Conservation (phyloP, 208 protist species). For the Trypanosoma vivax region DNA sequence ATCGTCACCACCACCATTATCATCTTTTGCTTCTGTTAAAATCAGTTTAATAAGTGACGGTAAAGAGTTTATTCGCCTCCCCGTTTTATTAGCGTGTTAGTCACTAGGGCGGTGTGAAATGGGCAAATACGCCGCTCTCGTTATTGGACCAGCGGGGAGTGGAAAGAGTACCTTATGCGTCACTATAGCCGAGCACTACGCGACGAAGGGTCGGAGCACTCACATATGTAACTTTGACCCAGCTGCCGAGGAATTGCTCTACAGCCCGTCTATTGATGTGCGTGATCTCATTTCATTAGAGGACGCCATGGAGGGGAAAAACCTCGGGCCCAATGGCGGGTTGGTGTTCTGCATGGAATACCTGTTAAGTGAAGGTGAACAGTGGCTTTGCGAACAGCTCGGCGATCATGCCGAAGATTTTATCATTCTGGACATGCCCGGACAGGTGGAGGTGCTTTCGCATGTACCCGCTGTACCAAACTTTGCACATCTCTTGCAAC, state of each 20-base stretch:
- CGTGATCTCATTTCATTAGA: conserved; percentile 93
- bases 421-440: conserved; percentile 98
- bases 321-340: conserved; percentile 98
- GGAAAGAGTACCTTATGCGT: conserved; percentile 90
- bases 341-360: conserved; percentile 99
- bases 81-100: background rate
- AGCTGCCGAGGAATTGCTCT: conserved; percentile 91
- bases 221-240: conserved; percentile 98
- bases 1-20: too few species aligned
- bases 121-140: conserved; percentile 87
- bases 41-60: too few species aligned
- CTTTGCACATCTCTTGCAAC: conserved; percentile 77
- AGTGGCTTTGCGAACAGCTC: conserved; percentile 94
- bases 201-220: conserved; percentile 73
- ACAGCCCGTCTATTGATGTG: conserved; percentile 91
- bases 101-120: conserved; percentile 21
- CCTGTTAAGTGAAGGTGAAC: conserved; percentile 85
- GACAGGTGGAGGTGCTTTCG: conserved; percentile 99
- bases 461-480: conserved; percentile 90
- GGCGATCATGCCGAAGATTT: conserved; percentile 93
- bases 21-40: too few species aligned
- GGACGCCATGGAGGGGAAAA: conserved; percentile 86
- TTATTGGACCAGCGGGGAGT: conserved; percentile 89
- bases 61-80: background rate
- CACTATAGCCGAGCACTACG: conserved; percentile 80